phyloP scores from a whole-genome alignment of 495 filamentous ascomycete species.

The Trichoderma erinaceum region DNA sequence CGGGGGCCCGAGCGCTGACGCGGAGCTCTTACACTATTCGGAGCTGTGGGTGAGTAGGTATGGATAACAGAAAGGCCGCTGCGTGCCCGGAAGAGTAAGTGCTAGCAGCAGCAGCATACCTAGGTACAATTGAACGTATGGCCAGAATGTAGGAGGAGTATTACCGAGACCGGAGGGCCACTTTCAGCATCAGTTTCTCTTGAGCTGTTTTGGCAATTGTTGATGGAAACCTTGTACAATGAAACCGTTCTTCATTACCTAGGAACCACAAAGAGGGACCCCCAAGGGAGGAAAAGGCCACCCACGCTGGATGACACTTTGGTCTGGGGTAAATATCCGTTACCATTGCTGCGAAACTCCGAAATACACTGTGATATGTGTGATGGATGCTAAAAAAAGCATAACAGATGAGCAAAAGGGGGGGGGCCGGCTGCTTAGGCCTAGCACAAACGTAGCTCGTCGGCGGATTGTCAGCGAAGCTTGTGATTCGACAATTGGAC shows the following conservation, averaged over 20 bases:
- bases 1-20: constrained; percentile 4
- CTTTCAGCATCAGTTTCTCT: not conserved
- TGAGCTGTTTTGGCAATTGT: not conserved
- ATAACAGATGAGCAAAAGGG: not conserved
- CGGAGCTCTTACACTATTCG: not conserved
- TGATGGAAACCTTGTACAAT: not conserved
- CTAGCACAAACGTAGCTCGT: constrained; percentile 4
- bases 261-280: not conserved
- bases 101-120: not conserved
- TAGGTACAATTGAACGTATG: not conserved
- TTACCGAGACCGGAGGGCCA: not conserved
- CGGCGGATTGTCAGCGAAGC: not conserved
- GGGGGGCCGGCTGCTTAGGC: not conserved
- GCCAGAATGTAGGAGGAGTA: not conserved
- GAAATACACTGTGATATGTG: constrained; percentile 3
- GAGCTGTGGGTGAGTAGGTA: not conserved
- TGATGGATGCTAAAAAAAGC: constrained; percentile 1
- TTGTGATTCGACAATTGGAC: constrained; percentile 17
- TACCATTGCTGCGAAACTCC: not conserved
- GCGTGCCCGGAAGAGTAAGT: not conserved
- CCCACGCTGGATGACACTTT: constrained; percentile 1
- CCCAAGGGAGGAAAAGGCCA: not conserved
- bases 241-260: not conserved
- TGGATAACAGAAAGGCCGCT: not conserved
- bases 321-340: constrained; percentile 5